Evolutionary conservation across 805 yeast genomes (phyloP).

Genomic region (Nakazawaea sp.): DNA sequence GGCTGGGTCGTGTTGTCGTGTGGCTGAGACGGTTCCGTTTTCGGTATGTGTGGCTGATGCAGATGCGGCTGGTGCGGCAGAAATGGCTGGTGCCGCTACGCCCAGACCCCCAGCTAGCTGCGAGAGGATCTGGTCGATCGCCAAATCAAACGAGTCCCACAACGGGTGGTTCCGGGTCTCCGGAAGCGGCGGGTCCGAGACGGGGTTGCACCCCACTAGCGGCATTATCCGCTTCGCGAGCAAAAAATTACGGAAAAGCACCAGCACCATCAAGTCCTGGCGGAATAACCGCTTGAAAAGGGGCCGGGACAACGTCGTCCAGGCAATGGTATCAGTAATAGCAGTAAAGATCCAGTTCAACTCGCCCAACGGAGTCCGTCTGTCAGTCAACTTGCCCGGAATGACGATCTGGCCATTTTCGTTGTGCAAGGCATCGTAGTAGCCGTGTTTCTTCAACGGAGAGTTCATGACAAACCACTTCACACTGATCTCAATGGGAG

Average conservation of each 20-base stretch:
- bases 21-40: slow-evolving; percentile 1
- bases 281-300: slow-evolving; percentile 85
- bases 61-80: slow-evolving; percentile 11
- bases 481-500: slow-evolving; percentile 92
- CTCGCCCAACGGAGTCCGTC: slow-evolving; percentile 94
- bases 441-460: slow-evolving; percentile 47
- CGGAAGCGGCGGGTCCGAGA: slow-evolving; percentile 90
- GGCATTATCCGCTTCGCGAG: slow-evolving; percentile 94
- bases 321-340: slow-evolving; percentile 95
- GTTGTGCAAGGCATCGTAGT: slow-evolving; percentile 40
- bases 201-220: slow-evolving; percentile 86
- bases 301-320: slow-evolving; percentile 87
- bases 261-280: slow-evolving; percentile 96
- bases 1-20: slow-evolving; percentile 8
- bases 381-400: slow-evolving; percentile 87
- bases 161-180: slow-evolving; percentile 78
- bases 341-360: slow-evolving; percentile 97
- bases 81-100: slow-evolving; percentile 6
- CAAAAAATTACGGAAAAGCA: slow-evolving; percentile 85
- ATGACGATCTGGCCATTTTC: slow-evolving; percentile 56
- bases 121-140: slow-evolving; percentile 87
- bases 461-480: slow-evolving; percentile 87
- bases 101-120: slow-evolving; percentile 32
- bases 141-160: slow-evolving; percentile 99
- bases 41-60: slow-evolving; percentile 1